These are phyloP conservation scores for Dioscorea zingiberensis DNA, from an alignment of 106 monocot genomes.

Conservation along the genomic window DNA sequence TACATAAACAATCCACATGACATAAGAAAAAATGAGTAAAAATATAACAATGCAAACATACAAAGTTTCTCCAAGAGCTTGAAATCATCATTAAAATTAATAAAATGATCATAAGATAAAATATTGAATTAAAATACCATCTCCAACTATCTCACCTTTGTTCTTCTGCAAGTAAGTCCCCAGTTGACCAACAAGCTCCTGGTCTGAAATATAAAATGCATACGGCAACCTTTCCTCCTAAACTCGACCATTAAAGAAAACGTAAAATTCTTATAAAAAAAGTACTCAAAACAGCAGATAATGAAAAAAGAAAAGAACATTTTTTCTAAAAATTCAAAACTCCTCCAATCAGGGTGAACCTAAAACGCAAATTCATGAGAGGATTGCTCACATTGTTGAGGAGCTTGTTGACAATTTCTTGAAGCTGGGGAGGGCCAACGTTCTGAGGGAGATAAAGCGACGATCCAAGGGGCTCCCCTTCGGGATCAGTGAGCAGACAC, in stretches of 20 bases:
- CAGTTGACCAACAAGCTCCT: constrained; percentile 75
- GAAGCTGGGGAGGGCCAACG: constrained; percentile 73
- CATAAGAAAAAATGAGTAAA: background rate
- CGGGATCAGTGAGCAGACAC: constrained; percentile 69
- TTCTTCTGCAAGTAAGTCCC: constrained; percentile 64
- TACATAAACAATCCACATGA: constrained; percentile 13
- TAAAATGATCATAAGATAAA: no score
- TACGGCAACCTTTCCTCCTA: constrained; percentile 92
- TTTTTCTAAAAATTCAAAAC: background rate
- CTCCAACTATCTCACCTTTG: constrained; percentile 33
- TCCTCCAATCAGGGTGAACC: background rate
- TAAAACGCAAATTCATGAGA: background rate
- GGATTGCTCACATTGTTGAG: constrained; percentile 61
- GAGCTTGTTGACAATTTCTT: constrained; percentile 81
- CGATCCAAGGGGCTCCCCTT: constrained; percentile 64
- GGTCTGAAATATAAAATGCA: constrained; percentile 82
- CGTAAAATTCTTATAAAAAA: background rate
- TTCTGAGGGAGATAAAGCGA: constrained; percentile 68
- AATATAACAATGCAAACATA: background rate
- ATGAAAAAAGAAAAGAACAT: background rate
- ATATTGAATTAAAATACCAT: no score
- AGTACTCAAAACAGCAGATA: no score
- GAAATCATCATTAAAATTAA: no score
- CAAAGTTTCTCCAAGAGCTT: no score
- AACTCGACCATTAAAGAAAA: background rate